A percentile compares a stretch with the other conserved stretches of the same genome.
Conservation (phyloP, 1,284 basidiomycete species). For the Ustilago tritici region DNA sequence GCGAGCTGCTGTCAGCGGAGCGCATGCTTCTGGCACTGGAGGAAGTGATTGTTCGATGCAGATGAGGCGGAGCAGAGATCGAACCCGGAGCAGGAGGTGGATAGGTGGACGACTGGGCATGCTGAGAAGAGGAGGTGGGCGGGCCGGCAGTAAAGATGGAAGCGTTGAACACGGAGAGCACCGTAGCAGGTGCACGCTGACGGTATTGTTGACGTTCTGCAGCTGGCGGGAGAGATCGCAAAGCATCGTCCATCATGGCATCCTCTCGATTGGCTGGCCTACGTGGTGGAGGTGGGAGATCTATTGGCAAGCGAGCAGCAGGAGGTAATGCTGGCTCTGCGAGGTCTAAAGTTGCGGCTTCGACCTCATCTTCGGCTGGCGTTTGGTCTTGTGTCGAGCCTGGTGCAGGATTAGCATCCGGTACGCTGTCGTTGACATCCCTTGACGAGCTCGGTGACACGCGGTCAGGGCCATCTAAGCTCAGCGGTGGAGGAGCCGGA, state of each 20-base stretch:
- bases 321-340: conserved; percentile 24
- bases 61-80: conserved; percentile 5
- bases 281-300: conserved; percentile 36
- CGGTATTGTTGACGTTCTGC: conserved; percentile 28
- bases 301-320: conserved; percentile 22
- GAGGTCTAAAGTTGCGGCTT: neutral
- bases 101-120: conserved; percentile 21
- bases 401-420: neutral
- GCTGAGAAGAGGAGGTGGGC: conserved; percentile 7
- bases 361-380: neutral
- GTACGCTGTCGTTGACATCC: neutral
- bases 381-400: neutral
- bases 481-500: conserved; percentile 14
- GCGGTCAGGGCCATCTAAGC: conserved; percentile 6
- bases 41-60: conserved; percentile 33
- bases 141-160: conserved; percentile 14
- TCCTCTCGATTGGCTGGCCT: conserved; percentile 35
- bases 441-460: neutral
- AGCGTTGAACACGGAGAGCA: conserved; percentile 40
- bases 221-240: conserved; percentile 49
- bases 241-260: conserved; percentile 48
- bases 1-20: conserved; percentile 20
- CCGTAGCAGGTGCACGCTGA: conserved; percentile 34
- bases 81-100: conserved; percentile 12
- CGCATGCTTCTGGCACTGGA: conserved; percentile 17